Percentiles rank a stretch among this genome's conserved stretches.
Conservation (phyloP, 1,139 yeast genomes). For the Taphrina confusa region DNA sequence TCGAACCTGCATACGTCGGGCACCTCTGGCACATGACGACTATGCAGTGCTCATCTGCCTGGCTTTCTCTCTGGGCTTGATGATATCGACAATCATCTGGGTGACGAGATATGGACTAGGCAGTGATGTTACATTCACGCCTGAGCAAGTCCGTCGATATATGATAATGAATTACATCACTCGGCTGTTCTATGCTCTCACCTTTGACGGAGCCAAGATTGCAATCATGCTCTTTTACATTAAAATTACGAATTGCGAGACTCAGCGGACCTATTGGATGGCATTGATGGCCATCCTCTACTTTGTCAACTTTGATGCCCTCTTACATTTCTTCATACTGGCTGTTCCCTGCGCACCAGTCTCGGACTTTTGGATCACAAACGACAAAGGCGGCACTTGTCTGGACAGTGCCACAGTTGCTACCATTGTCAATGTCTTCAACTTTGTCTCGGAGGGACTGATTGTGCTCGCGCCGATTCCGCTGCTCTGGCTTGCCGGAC, state of each 20-base stretch:
- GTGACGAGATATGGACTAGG: constrained; percentile 15
- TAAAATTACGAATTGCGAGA: constrained; percentile 9
- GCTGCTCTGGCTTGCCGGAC: constrained; percentile 30
- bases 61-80: neutral
- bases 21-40: constrained; percentile 17
- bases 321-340: constrained; percentile 21
- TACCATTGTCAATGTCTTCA: constrained; percentile 21
- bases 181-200: constrained; percentile 20
- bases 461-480: constrained; percentile 31
- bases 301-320: constrained; percentile 12
- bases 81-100: constrained; percentile 25
- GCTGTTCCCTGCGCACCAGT: constrained; percentile 25
- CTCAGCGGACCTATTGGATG: constrained; percentile 20
- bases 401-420: neutral
- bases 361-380: constrained; percentile 15
- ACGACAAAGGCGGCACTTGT: neutral
- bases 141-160: neutral
- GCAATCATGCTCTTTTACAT: constrained; percentile 26
- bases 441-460: constrained; percentile 17
- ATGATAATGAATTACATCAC: constrained; percentile 12
- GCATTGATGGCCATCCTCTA: constrained; percentile 8
- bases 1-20: neutral
- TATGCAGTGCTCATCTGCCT: constrained; percentile 9
- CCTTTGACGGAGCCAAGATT: constrained; percentile 21
- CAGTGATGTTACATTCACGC: neutral